Evolutionary conservation across 805 yeast species (phyloP), one percentile per base, ranked within the genome.

Genomic region (Hagleromyces aurorensis): DNA sequence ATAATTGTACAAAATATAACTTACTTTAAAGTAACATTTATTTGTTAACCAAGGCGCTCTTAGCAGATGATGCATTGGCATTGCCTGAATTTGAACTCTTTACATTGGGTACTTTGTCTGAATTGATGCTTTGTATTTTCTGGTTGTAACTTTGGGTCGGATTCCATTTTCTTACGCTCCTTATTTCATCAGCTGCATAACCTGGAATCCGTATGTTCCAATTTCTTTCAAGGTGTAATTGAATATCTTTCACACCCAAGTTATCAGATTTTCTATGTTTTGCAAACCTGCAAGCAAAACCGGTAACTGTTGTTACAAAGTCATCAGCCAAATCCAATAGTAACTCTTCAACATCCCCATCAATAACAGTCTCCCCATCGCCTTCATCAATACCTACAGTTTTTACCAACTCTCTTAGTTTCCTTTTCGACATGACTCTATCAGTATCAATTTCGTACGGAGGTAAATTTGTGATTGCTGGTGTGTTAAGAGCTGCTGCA

Each of bases 181-280:
- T 67, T 24, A 89, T 78, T 47, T 87, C 97, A 58, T 89, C 98
- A 41, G 85, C 75, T 7, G 93, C 72, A 56, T 76, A 86, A 4
- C 97, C 98, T 0, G 98, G 97, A 17, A 89, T 72, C 44, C 93
- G 74, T 32, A 91, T 84, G 55, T 89, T 87, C 96, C 96, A 89
- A 56, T 87, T 86, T 46, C 82, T 72, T 47, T 86, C 95, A 45
- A 91, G 64, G 55, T 91, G 96, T 33, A 91, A 59, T 55, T 91
- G 97, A 29, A 93, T 72, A 54, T 91, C 99, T 44, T 76, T 75
- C 10, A 82, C 84, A 42, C 89, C 97, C 15, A 91, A 64, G 20
- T 79, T 72, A 37, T 89, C 95, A 5, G 84, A 74, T 50, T 83
- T 85, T 44, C 99, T 70, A 52, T 89, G 96, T 54, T 91, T 91